These are phyloP conservation scores for Planoprotostelium fungivorum DNA, from an alignment of 78 protist species.

Conservation along the genomic window DNA sequence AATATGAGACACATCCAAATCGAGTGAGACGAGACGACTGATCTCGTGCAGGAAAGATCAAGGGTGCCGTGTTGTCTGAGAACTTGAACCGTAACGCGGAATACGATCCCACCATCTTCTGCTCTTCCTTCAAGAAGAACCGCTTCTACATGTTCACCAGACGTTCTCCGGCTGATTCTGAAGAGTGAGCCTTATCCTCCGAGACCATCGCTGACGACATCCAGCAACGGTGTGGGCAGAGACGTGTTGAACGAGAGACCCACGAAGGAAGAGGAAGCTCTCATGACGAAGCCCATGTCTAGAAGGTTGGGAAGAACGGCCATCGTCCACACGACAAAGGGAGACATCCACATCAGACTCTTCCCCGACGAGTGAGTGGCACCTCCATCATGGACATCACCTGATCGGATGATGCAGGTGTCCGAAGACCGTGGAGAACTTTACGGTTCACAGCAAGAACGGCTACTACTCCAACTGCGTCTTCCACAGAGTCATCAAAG, in stretches of 20 bases:
- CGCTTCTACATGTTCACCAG: slow-evolving; percentile 87
- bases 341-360: slow-evolving; percentile 82
- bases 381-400: background rate
- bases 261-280: slow-evolving; percentile 65
- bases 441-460: slow-evolving; percentile 76
- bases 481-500: slow-evolving; percentile 92
- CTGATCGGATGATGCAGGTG: background rate
- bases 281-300: slow-evolving; percentile 8
- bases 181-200: slow-evolving; percentile 16
- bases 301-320: slow-evolving; percentile 54
- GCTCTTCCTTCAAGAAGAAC: slow-evolving; percentile 60
- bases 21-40: background rate
- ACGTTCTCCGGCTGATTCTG: slow-evolving; percentile 78
- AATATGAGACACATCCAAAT: background rate
- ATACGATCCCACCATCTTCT: slow-evolving; percentile 83
- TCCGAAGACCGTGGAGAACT: slow-evolving; percentile 96
- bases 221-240: slow-evolving; percentile 62
- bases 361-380: slow-evolving; percentile 74
- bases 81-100: slow-evolving; percentile 19
- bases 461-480: slow-evolving; percentile 76
- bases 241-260: slow-evolving; percentile 96
- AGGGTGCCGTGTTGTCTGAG: slow-evolving; percentile 30
- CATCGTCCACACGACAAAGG: slow-evolving; percentile 82
- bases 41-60: slow-evolving; percentile 1
- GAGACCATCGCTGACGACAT: background rate